Conservation (phyloP, 1,284 basidiomycete genomes). For the Cryptococcus sp. region DNA sequence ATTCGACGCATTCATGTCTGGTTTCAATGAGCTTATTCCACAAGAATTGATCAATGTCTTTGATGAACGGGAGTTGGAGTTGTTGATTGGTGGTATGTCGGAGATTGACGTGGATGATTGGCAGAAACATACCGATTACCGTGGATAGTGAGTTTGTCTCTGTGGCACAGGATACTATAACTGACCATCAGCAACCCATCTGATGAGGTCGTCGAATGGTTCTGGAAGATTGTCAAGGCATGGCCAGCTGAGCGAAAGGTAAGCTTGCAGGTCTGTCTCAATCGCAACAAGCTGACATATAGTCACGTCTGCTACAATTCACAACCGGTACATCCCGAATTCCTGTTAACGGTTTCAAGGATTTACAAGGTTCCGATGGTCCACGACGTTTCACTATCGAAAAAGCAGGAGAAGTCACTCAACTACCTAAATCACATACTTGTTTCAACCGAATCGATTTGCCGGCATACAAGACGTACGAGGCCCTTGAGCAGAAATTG, state of each 20-base stretch:
- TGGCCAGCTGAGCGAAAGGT: conserved; percentile 93
- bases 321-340: conserved; percentile 96
- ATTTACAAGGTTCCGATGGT: conserved; percentile 94
- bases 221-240: conserved; percentile 95
- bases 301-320: conserved; percentile 85
- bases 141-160: conserved; percentile 48
- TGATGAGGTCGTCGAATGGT: conserved; percentile 98
- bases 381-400: conserved; percentile 92
- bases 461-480: conserved; percentile 86
- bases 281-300: neutral
- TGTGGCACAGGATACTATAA: neutral
- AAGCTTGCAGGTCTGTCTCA: neutral
- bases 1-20: conserved; percentile 92
- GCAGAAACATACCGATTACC: conserved; percentile 61
- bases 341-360: conserved; percentile 99
- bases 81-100: conserved; percentile 97
- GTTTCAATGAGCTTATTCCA: conserved; percentile 92
- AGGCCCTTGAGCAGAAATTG: conserved; percentile 82
- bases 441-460: conserved; percentile 87
- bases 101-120: conserved; percentile 81
- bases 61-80: conserved; percentile 93
- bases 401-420: conserved; percentile 87
- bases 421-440: conserved; percentile 78
- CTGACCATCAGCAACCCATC: conserved; percentile 50
- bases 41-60: conserved; percentile 94